Conservation (phyloP, 805 yeast genomes). For the Nakazawaea populi region DNA sequence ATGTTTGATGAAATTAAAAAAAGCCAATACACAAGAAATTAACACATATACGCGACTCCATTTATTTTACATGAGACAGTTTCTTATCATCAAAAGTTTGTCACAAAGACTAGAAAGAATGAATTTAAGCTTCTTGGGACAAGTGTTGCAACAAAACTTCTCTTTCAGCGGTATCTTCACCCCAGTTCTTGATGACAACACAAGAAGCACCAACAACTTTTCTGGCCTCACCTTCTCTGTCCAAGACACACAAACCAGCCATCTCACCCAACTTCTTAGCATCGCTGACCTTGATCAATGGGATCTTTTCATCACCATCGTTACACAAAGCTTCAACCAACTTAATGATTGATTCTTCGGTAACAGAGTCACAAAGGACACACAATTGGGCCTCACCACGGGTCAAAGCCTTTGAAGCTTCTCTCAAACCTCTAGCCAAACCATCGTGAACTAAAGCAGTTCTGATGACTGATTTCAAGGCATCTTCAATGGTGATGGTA, state of each 20-base stretch:
- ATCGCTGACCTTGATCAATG: conserved; percentile 98
- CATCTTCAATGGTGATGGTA: conserved; percentile 95
- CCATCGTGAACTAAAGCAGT: conserved; percentile 98
- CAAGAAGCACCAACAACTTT: conserved; percentile 99
- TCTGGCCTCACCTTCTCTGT: conserved; percentile 99
- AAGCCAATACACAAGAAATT: background rate
- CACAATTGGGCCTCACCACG: conserved; percentile 97
- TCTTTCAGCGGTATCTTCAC: conserved; percentile 98
- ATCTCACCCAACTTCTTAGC: conserved; percentile 99
- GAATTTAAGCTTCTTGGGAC: conserved; percentile 35
- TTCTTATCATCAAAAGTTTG: too few relatives aligned
- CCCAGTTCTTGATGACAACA: conserved; percentile 99
- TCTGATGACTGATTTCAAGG: conserved; percentile 96
- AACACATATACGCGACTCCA: background rate
- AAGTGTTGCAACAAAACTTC: conserved; percentile 93
- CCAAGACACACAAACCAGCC: conserved; percentile 99
- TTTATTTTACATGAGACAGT: background rate
- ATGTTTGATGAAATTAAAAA: background rate
- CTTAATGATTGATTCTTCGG: conserved; percentile 94
- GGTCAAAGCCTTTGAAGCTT: conserved; percentile 97
- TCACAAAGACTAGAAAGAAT: background rate
- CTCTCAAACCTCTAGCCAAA: conserved; percentile 99
- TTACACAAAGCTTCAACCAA: conserved; percentile 99
- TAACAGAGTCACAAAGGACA: conserved; percentile 96
- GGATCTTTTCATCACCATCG: conserved; percentile 86